Evolutionary conservation across 2,329 filamentous ascomycete species (phyloP).

Genomic region (Drechslerella stenobrocha): DNA sequence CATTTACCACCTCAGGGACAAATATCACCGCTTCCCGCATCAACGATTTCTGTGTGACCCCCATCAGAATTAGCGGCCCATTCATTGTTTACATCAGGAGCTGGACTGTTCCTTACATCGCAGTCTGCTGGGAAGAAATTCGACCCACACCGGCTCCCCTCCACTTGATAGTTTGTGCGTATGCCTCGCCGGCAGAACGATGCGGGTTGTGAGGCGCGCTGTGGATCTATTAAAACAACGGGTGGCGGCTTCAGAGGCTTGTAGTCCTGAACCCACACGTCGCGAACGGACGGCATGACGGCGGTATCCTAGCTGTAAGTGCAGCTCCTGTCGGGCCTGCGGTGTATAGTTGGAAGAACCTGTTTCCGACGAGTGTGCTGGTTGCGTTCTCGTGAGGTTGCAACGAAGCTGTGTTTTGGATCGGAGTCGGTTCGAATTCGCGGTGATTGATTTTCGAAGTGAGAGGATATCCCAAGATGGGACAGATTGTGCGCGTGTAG

Average conservation of each 20-base stretch:
- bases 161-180: slow-evolving; percentile 4
- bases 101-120: too few relatives aligned
- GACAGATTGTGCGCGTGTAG: too few relatives aligned
- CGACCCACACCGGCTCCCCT: background rate
- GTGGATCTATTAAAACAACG: slow-evolving; percentile 6
- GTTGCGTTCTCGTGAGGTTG: too few relatives aligned
- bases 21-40: slow-evolving; percentile 15
- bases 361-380: too few relatives aligned
- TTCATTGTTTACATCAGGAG: too few relatives aligned
- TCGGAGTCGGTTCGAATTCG: too few relatives aligned
- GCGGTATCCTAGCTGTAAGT: too few relatives aligned
- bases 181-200: slow-evolving; percentile 15
- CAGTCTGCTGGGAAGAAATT: slow-evolving; percentile 10
- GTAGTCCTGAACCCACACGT: slow-evolving; percentile 18
- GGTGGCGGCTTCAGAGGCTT: slow-evolving; percentile 3
- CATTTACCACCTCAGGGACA: slow-evolving; percentile 4
- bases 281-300: slow-evolving; percentile 15
- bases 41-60: slow-evolving; percentile 2
- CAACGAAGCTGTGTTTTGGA: too few relatives aligned
- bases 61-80: background rate
- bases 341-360: background rate
- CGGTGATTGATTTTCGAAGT: too few relatives aligned
- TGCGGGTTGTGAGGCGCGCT: slow-evolving; percentile 13
- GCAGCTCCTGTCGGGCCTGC: too few relatives aligned
- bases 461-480: too few relatives aligned